Evolutionary conservation across 345 rosid genomes (phyloP), one percentile per base, ranked within the genome.

Genomic region (Camelina laxa): DNA sequence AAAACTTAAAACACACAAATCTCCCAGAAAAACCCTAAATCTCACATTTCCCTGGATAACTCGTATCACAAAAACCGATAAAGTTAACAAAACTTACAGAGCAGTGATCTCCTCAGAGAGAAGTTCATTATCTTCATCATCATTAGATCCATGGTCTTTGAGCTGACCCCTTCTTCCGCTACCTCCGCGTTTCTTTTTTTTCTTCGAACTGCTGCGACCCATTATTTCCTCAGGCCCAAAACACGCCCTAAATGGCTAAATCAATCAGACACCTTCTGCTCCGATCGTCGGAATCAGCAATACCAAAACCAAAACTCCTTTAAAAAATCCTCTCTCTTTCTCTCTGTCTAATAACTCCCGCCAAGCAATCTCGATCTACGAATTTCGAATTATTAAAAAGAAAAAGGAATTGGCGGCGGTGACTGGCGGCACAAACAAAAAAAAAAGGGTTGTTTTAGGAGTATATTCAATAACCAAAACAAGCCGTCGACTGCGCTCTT

Each of bases 71-170:
- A 36, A 62, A 39, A 21, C 0, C 11, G 7, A 30, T 15, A 60
- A 2, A 45, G 33, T 30, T 13, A 4, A 22, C 27, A 24, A n/a
- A 42, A 77, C 87, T 83, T 85, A 94, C 98, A 94, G 83, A 83
- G 95, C 98, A 57, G 98, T 94, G 82, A 91, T 89, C 74, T 94
- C 98, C 56, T 94, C 97, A 11, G 91, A 69, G 17, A 94, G 95
- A 77, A 89, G 96, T 73, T 91, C 98, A 41, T 84, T 88, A 20
- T 87, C 90, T 21, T 80, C 91, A 16, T 74, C 85, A 60, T 76
- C 75, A 21, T 64, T 54, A 55, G 89, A 85, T 53, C 80, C 76
- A 66, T 87, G 85, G 69, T 91, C 97, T 59, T 87, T 93, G n/a
- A 80, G 45, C 16, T 83, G 86, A 74, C 85, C 81, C 74, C 89